These are phyloP conservation scores for Talaromyces sp. DNA, from an alignment of 2,329 filamentous ascomycete species.

Conservation along the genomic window DNA sequence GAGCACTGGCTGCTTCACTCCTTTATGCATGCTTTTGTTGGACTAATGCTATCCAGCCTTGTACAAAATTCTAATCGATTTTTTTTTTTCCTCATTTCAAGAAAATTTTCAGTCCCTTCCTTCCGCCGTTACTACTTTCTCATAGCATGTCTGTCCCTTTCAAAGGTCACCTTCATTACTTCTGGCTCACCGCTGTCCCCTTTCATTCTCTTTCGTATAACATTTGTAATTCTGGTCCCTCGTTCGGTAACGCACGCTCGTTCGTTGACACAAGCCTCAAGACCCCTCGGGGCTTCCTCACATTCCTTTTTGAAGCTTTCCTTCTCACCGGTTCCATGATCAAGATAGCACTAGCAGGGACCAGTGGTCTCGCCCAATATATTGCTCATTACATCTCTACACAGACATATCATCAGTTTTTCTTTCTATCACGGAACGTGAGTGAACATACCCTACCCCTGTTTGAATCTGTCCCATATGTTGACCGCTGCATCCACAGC, in stretches of 20 bases:
- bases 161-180: neutral
- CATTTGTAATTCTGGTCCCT: conserved; percentile 6
- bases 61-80: neutral
- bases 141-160: neutral
- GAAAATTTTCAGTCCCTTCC: neutral
- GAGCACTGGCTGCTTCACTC: neutral
- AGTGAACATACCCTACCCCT: neutral
- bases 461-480: neutral
- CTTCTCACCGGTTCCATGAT: conserved; percentile 42
- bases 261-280: neutral
- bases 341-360: conserved; percentile 62
- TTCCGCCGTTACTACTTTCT: neutral
- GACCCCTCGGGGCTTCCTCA: neutral
- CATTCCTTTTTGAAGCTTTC: neutral
- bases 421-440: conserved; percentile 65
- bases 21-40: neutral
- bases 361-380: conserved; percentile 56
- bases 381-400: conserved; percentile 59
- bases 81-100: neutral
- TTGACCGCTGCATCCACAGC: conserved; percentile 24
- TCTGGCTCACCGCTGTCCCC: neutral
- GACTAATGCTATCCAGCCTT: neutral
- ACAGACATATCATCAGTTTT: conserved; percentile 62
- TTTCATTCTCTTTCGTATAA: neutral
- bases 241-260: neutral